These are phyloP conservation scores for Ulvella scutata DNA, from an alignment of 139 green algal genomes.

Conservation along the genomic window DNA sequence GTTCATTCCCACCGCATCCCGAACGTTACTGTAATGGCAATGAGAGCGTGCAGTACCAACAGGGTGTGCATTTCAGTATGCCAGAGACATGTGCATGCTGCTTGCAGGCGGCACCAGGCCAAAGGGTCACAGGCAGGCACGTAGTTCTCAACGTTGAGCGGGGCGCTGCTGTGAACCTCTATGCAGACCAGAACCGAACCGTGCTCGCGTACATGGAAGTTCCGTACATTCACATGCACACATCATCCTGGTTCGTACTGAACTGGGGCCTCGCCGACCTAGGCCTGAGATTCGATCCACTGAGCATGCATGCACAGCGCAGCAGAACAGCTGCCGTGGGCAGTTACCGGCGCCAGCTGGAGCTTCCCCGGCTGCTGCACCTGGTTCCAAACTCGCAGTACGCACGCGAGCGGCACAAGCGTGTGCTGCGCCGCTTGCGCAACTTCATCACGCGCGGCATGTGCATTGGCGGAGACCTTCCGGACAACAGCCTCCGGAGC, in stretches of 20 bases:
- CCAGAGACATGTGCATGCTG: neutral
- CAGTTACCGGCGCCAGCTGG: too few relatives aligned
- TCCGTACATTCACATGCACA: neutral
- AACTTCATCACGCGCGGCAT: neutral
- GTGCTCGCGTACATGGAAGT: neutral
- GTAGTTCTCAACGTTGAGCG: neutral
- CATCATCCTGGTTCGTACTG: neutral
- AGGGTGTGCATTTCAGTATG: neutral
- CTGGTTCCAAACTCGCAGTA: neutral
- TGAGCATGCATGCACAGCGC: neutral
- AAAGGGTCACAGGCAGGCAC: neutral
- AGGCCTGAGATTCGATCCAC: neutral
- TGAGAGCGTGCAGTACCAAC: neutral
- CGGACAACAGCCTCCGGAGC: too few relatives aligned
- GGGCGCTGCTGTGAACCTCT: neutral
- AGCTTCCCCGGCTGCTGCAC: neutral
- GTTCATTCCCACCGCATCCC: too few relatives aligned
- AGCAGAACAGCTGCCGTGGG: neutral
- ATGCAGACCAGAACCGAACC: neutral
- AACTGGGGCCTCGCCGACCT: neutral
- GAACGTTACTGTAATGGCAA: too few relatives aligned
- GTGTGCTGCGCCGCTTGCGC: neutral
- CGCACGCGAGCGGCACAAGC: neutral
- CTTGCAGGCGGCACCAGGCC: neutral
- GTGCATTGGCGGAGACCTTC: too few relatives aligned